phyloP scores from a whole-genome alignment of 257 asterid genomes.

The Solanum chilense region DNA sequence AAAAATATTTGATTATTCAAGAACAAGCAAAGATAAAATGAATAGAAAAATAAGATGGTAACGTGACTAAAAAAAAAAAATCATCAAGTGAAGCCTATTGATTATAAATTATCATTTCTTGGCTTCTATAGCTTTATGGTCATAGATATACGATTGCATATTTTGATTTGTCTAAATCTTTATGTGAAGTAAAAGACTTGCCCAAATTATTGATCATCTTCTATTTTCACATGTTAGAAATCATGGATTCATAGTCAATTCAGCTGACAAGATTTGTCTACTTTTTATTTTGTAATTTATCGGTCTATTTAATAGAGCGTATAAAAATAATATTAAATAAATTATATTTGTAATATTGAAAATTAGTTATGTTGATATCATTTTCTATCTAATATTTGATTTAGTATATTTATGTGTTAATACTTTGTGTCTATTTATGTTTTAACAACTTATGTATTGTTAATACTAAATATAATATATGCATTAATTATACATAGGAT shows the following conservation, averaged over 20 bases:
- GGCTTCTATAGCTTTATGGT: too few relatives aligned
- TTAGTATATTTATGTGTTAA: too few relatives aligned
- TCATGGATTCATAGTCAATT: neutral
- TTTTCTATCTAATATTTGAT: fast-evolving
- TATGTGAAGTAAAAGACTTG: neutral
- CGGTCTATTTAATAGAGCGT: too few relatives aligned
- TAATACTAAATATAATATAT: too few relatives aligned
- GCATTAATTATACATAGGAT: too few relatives aligned
- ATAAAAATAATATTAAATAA: too few relatives aligned
- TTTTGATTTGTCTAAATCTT: neutral
- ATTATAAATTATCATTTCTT: neutral
- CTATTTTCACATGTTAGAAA: neutral
- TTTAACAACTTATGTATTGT: too few relatives aligned
- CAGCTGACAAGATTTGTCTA: neutral
- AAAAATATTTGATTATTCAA: too few relatives aligned
- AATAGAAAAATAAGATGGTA: neutral
- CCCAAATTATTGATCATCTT: neutral
- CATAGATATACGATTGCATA: neutral
- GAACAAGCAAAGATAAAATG: neutral
- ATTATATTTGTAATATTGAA: fast-evolving
- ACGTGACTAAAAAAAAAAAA: too few relatives aligned
- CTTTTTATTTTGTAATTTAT: neutral
- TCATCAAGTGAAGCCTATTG: neutral
- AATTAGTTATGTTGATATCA: too few relatives aligned
- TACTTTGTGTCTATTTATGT: too few relatives aligned